These are phyloP conservation scores for Leccinum proliferum DNA, from an alignment of 1,284 basidiomycete species.

Conservation along the genomic window DNA sequence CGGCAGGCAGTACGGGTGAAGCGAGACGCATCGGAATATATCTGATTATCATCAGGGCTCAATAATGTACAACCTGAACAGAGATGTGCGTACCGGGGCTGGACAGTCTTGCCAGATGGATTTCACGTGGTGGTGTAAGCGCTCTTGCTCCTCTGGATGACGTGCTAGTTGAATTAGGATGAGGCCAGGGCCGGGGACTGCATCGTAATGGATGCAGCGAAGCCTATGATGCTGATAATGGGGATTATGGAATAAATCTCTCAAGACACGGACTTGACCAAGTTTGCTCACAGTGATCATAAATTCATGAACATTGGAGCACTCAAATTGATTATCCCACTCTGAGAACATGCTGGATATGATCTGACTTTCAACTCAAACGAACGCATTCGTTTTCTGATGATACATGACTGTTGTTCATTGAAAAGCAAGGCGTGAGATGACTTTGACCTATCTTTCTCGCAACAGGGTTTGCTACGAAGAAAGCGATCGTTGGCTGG, in stretches of 20 bases:
- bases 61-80: background rate
- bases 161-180: background rate
- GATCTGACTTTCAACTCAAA: background rate
- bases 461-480: background rate
- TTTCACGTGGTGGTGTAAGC: background rate
- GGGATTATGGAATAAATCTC: background rate
- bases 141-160: background rate
- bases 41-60: background rate
- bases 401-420: no score
- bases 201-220: background rate
- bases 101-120: background rate
- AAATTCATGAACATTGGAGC: background rate
- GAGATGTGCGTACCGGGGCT: background rate
- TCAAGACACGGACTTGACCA: background rate
- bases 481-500: background rate
- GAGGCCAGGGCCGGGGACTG: background rate
- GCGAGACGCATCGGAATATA: background rate
- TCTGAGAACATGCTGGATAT: background rate
- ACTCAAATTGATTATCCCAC: background rate
- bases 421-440: background rate
- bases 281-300: background rate
- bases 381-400: background rate
- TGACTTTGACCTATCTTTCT: background rate
- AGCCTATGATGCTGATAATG: background rate
- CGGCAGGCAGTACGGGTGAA: background rate